Conservation (phyloP, 805 yeast species). For the Kregervanrija fluxuum region DNA sequence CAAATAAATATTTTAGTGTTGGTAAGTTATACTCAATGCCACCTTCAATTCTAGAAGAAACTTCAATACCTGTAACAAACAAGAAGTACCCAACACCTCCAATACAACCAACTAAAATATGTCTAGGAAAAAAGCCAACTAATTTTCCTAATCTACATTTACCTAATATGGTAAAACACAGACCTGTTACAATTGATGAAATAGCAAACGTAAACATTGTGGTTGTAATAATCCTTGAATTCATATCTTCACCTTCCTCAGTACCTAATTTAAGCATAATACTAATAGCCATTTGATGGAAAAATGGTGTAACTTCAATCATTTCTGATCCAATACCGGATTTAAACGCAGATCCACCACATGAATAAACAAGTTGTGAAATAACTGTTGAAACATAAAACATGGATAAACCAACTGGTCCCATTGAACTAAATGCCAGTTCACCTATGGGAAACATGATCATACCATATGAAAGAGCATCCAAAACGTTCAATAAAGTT, state of each 20-base stretch:
- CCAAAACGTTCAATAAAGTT: conserved; percentile 74
- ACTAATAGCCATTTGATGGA: conserved; percentile 85
- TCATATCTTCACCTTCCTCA: conserved; percentile 34
- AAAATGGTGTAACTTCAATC: conserved; percentile 98
- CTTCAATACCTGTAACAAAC: conserved; percentile 85
- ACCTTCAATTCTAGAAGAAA: conserved; percentile 74
- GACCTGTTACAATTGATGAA: conserved; percentile 80
- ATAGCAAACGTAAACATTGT: conserved; percentile 80
- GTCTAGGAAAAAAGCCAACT: conserved; percentile 94
- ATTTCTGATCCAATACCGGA: conserved; percentile 95
- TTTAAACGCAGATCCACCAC: conserved; percentile 86
- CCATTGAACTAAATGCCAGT: conserved; percentile 66
- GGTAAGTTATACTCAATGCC: conserved; percentile 56
- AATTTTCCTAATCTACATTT: conserved; percentile 73
- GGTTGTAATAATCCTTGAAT: conserved; percentile 32
- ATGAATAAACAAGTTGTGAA: conserved; percentile 79
- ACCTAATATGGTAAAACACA: conserved; percentile 72
- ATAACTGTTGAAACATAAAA: conserved; percentile 89
- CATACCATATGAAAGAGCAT: conserved; percentile 95
- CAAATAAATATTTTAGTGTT: conserved; percentile 44
- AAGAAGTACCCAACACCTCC: conserved; percentile 98
- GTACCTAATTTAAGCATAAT: conserved; percentile 42
- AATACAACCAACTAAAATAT: conserved; percentile 91
- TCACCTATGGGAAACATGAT: conserved; percentile 90
- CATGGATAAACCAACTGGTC: conserved; percentile 88